Base-by-base conservation (phyloP, 192 early-diverging fungal genomes). In the Gonapodya sp. region DNA sequence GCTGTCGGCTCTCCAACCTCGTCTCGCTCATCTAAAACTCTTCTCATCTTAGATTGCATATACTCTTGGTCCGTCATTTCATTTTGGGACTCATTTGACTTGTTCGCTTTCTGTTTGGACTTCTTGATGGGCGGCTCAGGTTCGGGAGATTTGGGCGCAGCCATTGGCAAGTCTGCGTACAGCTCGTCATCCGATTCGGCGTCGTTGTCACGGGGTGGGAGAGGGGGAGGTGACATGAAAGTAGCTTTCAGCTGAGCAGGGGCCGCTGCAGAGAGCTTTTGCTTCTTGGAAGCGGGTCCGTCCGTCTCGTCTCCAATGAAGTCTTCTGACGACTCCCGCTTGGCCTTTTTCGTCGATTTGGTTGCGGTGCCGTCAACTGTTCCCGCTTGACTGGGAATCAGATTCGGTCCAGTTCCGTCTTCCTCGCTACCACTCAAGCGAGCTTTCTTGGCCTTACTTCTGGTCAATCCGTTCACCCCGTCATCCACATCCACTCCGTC, bases 1-100 rank as follows among this genome's bases (percentile, higher is more conserved):
- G 84, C 87, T 34, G 86, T 86, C 79, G 36, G 36, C 18, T n/a
- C 73, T 46, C 46, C 16, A 36, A 34, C 31, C 81, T 75, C 78
- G 31, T 82, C 84, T 2, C 80, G 36, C 18, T 73, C 79, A 36
- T 85, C 82, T 33, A 64, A 73, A 73, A 85, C 78, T 18, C 77
- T 30, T 74, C 83, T 87, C 90, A 84, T 91, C 83, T 80, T 84
- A 64, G 83, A 86, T 74, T 80, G 83, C 81, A 91, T 35, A 74
- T 89, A 91, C 2, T 91, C 86, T 81, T 87, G 73, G 84, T 91
- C 89, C 34, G 88, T 88, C 64, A 91, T 31, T 0, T 36, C 80
- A n/a, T n/a, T n/a, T n/a, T n/a, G n/a, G n/a, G n/a, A n/a, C 0
- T 81, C 73, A 81, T 91, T 84, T 74, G 75, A 33, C 8, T 77